Base-by-base conservation (phyloP, 1,284 basidiomycete species). In the Coniferiporia weirii region DNA sequence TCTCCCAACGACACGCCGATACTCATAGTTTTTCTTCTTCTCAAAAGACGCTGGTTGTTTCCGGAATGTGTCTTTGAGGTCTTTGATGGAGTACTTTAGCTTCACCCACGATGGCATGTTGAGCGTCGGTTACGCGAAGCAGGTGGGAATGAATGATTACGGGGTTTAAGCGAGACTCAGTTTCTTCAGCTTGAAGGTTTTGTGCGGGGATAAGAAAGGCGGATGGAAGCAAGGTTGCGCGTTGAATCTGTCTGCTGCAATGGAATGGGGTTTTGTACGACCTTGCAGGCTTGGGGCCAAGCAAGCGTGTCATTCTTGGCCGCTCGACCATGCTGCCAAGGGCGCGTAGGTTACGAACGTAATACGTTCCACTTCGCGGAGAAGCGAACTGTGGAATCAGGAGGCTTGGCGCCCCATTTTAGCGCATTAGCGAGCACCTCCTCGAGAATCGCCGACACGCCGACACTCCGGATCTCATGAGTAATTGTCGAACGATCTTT, bases 1-100 rank as follows among this genome's bases (percentile, higher is more conserved):
- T 46, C 79, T 79, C 4, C 93, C 93, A 1, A 95, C 75, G 13
- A 85, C 77, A 40, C 87, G 79, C 57, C 89, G 84, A 1, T 89
- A 75, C 63, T 87, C 84, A 66, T 91, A 92, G 20, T 82, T 74
- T 69, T 87, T 89, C 77, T 94, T 95, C 79, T 94, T 94, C 66
- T 73, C 74, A 69, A 91, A 94, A 59, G 88, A 91, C 0, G 89
- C 78, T 1, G 93, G 93, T 68, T 95, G 92, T n/a, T 54, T 56
- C 19, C 35, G 34, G 35, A 57, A 57, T 20, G 48, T 19, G n/a
- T 60, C 59, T 12, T 52, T 52, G 44, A 61, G 50, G 20, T 57
- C 54, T 49, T 57, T 49, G 36, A 61, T 49, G 3, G 59, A 56
- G 51, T 50, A 55, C 13, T 43, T 40, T 5, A 61, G 49, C 22